phyloP scores from a whole-genome alignment of 106 monocot genomes.

The Acorus gramineus region DNA sequence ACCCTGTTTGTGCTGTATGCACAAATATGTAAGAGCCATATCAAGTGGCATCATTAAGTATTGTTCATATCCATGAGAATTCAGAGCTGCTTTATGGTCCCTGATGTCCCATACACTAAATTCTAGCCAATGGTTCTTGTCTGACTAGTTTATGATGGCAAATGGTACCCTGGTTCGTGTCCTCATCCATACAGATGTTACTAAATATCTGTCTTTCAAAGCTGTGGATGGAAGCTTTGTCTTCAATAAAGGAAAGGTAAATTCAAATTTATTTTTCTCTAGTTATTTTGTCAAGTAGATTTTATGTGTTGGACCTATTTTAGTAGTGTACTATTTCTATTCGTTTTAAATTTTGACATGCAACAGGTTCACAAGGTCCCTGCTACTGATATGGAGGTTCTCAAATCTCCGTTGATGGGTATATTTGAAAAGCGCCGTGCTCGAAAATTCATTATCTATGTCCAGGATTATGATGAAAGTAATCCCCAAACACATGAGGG shows the following conservation, averaged over 20 bases:
- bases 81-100: no score
- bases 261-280: neutral
- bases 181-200: slow-evolving; percentile 84
- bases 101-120: no score
- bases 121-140: neutral
- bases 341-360: neutral
- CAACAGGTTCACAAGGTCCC: slow-evolving; percentile 53
- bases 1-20: no score
- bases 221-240: slow-evolving; percentile 89
- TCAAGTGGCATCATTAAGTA: no score
- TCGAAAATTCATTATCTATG: slow-evolving; percentile 70
- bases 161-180: slow-evolving; percentile 83
- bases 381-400: slow-evolving; percentile 54
- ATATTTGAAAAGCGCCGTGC: slow-evolving; percentile 52
- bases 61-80: no score
- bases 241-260: slow-evolving; percentile 86
- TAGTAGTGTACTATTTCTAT: neutral
- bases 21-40: no score
- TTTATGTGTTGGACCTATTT: neutral
- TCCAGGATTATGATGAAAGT: slow-evolving; percentile 75
- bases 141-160: slow-evolving; percentile 87
- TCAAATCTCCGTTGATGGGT: slow-evolving; percentile 57
- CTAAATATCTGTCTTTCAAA: slow-evolving; percentile 76
- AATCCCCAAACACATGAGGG: slow-evolving; percentile 47
- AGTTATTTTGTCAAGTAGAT: neutral